These are phyloP conservation scores for Tetrahymena malaccensis DNA, from an alignment of 73 alveolate species.

Conservation along the genomic window DNA sequence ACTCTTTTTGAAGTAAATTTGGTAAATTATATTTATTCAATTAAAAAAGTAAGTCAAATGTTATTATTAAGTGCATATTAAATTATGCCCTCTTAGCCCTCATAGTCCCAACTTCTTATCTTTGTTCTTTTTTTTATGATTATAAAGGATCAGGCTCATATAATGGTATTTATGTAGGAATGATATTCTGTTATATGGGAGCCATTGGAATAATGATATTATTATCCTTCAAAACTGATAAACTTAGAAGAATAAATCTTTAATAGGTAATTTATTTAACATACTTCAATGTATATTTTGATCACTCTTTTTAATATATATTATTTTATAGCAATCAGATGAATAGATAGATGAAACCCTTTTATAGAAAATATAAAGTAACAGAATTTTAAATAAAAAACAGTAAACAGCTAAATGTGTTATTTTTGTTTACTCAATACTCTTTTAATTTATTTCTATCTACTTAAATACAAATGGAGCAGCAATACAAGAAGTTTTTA, in stretches of 20 bases:
- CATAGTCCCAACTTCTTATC: background rate
- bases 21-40: background rate
- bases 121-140: no score
- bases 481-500: background rate
- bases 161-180: background rate
- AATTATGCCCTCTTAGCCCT: background rate
- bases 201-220: background rate
- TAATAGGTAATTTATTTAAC: background rate
- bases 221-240: background rate
- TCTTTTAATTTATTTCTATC: background rate
- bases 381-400: no score
- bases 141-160: no score
- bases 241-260: background rate
- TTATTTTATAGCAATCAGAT: background rate
- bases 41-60: background rate
- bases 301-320: no score
- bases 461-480: background rate
- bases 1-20: background rate
- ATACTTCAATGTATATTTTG: no score
- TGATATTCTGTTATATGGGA: background rate
- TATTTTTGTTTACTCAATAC: background rate
- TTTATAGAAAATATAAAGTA: no score
- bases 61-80: background rate
- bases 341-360: background rate
- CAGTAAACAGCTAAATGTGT: background rate